phyloP scores from a whole-genome alignment of 805 yeast species.

The Limtongozyma cylindracea region DNA sequence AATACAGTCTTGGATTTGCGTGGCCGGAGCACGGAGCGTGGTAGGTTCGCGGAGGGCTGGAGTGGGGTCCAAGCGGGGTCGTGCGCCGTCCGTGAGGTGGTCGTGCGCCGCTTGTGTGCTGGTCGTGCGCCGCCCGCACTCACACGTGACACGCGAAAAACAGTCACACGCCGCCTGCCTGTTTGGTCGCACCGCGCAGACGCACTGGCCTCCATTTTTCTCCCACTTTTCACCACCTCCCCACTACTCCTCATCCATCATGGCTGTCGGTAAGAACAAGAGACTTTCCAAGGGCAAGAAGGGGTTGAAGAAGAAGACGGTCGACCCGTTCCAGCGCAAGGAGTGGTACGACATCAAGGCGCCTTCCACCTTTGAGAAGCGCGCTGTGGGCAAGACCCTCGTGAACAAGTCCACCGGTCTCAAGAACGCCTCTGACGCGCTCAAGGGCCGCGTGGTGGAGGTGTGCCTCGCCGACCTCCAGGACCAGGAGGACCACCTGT shows the following conservation, averaged over 20 bases:
- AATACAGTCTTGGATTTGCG: not conserved
- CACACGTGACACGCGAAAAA: too few relatives aligned
- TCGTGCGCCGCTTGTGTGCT: too few relatives aligned
- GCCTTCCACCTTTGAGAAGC: slow-evolving; percentile 95
- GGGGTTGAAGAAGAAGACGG: slow-evolving; percentile 97
- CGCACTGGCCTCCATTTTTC: too few relatives aligned
- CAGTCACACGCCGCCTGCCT: too few relatives aligned
- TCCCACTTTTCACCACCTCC: too few relatives aligned
- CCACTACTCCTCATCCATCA: too few relatives aligned
- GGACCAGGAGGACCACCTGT: slow-evolving; percentile 96
- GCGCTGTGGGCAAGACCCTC: slow-evolving; percentile 95
- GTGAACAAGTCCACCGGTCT: slow-evolving; percentile 98
- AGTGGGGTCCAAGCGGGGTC: too few relatives aligned
- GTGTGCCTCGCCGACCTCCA: slow-evolving; percentile 92
- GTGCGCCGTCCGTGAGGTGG: too few relatives aligned
- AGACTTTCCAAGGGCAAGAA: slow-evolving; percentile 67
- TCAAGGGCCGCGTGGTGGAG: slow-evolving; percentile 94
- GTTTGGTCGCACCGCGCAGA: too few relatives aligned
- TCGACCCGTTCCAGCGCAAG: slow-evolving; percentile 98
- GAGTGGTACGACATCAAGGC: slow-evolving; percentile 98
- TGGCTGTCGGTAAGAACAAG: slow-evolving; percentile 33
- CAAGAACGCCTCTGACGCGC: slow-evolving; percentile 92
- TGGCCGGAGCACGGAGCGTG: not conserved
- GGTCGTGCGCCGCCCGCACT: too few relatives aligned
- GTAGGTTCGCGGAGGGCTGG: not conserved